phyloP scores from a whole-genome alignment of 768 basidiomycete species.

The Termitomyces sp. region DNA sequence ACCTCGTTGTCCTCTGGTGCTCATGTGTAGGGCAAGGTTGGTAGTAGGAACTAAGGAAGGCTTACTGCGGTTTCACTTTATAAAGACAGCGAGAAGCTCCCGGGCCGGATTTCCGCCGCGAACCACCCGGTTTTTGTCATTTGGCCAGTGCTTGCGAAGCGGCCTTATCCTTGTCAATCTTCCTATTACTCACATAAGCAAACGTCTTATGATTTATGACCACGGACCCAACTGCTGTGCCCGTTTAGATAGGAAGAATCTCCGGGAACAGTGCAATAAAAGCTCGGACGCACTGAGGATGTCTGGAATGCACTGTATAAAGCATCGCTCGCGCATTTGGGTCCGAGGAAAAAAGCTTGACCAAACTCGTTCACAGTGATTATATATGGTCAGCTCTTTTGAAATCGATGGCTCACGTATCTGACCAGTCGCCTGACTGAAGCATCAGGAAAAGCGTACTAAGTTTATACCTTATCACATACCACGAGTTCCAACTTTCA shows the following conservation, averaged over 20 bases:
- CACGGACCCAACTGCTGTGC: neutral
- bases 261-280: too few relatives aligned
- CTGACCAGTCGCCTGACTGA: too few relatives aligned
- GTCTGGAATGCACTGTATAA: neutral
- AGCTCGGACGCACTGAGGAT: neutral
- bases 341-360: neutral
- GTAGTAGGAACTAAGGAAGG: constrained; percentile 6
- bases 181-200: neutral
- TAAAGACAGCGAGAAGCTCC: neutral
- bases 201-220: neutral
- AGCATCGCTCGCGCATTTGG: neutral
- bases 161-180: neutral
- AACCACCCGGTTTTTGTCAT: neutral
- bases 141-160: neutral
- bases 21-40: constrained; percentile 15
- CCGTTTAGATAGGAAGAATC: neutral
- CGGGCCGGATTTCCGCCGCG: neutral
- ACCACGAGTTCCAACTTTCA: neutral
- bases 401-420: neutral
- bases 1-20: constrained; percentile 15
- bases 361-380: neutral
- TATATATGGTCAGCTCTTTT: neutral
- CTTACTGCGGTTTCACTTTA: neutral
- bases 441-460: neutral
- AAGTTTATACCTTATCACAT: neutral